Conservation (phyloP, 2,329 filamentous ascomycete species). For the Clonostachys rhizophaga region DNA sequence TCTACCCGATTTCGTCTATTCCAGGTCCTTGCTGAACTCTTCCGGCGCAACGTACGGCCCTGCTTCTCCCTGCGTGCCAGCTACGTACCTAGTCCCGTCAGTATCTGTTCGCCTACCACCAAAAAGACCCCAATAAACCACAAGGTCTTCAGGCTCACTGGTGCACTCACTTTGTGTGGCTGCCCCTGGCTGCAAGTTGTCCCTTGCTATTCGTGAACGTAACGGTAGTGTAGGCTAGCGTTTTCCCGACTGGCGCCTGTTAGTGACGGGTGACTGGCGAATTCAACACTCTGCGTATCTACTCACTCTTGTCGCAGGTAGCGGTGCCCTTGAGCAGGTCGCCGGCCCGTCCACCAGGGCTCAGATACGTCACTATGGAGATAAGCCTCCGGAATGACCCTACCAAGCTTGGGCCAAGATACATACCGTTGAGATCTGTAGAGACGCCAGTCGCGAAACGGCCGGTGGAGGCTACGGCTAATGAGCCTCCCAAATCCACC, state of each 20-base stretch:
- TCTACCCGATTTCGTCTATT: too few relatives aligned
- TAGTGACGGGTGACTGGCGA: neutral
- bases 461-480: slow-evolving; percentile 61
- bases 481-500: slow-evolving; percentile 61
- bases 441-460: slow-evolving; percentile 60
- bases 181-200: slow-evolving; percentile 56
- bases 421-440: slow-evolving; percentile 56
- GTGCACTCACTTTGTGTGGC: slow-evolving; percentile 54
- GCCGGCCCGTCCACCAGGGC: slow-evolving; percentile 50
- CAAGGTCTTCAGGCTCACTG: neutral
- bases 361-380: slow-evolving; percentile 55
- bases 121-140: neutral
- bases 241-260: slow-evolving; percentile 50
- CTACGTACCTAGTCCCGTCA: slow-evolving; percentile 29
- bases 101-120: too few relatives aligned
- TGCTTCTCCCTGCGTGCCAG: slow-evolving; percentile 25
- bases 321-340: slow-evolving; percentile 52
- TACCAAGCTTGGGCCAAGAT: neutral
- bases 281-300: too few relatives aligned
- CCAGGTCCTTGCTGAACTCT: too few relatives aligned
- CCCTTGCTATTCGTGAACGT: slow-evolving; percentile 55
- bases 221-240: slow-evolving; percentile 55
- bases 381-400: slow-evolving; percentile 2
- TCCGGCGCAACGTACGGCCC: slow-evolving; percentile 24
- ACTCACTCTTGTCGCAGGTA: slow-evolving; percentile 56